A percentile compares a stretch with the other conserved stretches of the same genome.
These are phyloP conservation scores for Asparagopsis taxiformis DNA, from an alignment of 31 red algal species.

Conservation along the genomic window DNA sequence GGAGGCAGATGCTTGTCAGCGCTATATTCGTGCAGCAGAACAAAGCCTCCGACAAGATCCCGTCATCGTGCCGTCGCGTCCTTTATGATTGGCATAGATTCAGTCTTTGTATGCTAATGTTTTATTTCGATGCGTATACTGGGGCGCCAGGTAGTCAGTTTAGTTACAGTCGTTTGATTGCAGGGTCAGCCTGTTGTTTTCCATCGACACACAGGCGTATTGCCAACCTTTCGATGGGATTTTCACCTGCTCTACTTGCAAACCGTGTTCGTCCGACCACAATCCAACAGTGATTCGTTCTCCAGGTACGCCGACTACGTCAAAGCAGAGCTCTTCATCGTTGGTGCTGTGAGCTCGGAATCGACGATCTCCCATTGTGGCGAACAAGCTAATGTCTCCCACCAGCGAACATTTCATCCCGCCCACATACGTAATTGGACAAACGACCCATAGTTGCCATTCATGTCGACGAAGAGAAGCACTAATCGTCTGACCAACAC, in stretches of 20 bases:
- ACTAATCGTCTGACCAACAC: background rate
- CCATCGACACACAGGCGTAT: background rate
- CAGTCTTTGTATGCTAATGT: background rate
- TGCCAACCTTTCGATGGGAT: slow-evolving; percentile 30
- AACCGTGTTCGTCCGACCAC: slow-evolving; percentile 20
- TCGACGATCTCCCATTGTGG: slow-evolving; percentile 54
- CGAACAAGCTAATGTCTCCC: slow-evolving; percentile 34
- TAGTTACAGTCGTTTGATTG: too few species aligned
- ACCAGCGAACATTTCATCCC: slow-evolving; percentile 17
- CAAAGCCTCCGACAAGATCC: slow-evolving; percentile 13
- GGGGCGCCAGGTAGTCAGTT: too few species aligned
- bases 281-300: slow-evolving; percentile 31
- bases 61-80: slow-evolving; percentile 24
- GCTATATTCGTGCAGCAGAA: slow-evolving; percentile 28
- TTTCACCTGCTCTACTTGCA: slow-evolving; percentile 6
- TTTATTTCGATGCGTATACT: too few species aligned
- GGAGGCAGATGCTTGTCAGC: slow-evolving; percentile 3
- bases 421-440: slow-evolving; percentile 20
- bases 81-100: background rate
- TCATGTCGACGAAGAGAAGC: slow-evolving; percentile 48
- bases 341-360: slow-evolving; percentile 12
- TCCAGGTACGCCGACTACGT: slow-evolving; percentile 25
- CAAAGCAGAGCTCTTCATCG: slow-evolving; percentile 11
- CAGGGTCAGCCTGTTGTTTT: too few species aligned
- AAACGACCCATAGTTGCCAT: slow-evolving; percentile 52